Evolutionary conservation across 2,329 filamentous ascomycete species (phyloP).

Genomic region (Aspergillus sp.): DNA sequence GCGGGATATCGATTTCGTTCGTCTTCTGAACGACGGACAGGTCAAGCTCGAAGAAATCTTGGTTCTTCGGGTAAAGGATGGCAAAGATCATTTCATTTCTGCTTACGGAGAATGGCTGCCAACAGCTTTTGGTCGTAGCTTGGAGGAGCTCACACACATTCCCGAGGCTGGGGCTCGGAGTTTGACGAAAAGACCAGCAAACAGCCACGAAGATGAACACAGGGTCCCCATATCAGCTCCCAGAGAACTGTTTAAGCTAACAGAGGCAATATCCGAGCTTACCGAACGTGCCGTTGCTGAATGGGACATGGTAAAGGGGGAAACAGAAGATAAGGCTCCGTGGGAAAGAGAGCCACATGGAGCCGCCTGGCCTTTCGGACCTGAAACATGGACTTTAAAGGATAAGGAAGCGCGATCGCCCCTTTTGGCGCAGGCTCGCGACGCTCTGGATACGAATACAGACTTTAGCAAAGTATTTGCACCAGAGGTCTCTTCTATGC

Average conservation of each 20-base stretch:
- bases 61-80: slow-evolving; percentile 79
- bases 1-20: slow-evolving; percentile 65
- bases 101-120: slow-evolving; percentile 78
- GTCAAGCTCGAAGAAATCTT: slow-evolving; percentile 79
- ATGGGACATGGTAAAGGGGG: slow-evolving; percentile 62
- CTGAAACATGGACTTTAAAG: slow-evolving; percentile 53
- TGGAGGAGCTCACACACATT: slow-evolving; percentile 86
- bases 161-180: slow-evolving; percentile 79
- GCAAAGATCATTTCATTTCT: slow-evolving; percentile 89
- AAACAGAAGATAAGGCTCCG: slow-evolving; percentile 42
- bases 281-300: slow-evolving; percentile 64
- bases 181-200: slow-evolving; percentile 46
- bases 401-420: slow-evolving; percentile 47
- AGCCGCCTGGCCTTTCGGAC: slow-evolving; percentile 63
- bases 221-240: slow-evolving; percentile 74
- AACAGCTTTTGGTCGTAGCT: slow-evolving; percentile 79
- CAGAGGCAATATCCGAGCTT: slow-evolving; percentile 72
- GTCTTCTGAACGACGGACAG: slow-evolving; percentile 71
- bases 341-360: slow-evolving; percentile 56
- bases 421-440: slow-evolving; percentile 53
- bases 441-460: slow-evolving; percentile 74
- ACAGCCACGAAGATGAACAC: slow-evolving; percentile 39
- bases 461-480: slow-evolving; percentile 66
- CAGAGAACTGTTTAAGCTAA: slow-evolving; percentile 85
- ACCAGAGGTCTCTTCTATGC: slow-evolving; percentile 64